Conservation (phyloP, 805 yeast genomes). For the Candida argentea region DNA sequence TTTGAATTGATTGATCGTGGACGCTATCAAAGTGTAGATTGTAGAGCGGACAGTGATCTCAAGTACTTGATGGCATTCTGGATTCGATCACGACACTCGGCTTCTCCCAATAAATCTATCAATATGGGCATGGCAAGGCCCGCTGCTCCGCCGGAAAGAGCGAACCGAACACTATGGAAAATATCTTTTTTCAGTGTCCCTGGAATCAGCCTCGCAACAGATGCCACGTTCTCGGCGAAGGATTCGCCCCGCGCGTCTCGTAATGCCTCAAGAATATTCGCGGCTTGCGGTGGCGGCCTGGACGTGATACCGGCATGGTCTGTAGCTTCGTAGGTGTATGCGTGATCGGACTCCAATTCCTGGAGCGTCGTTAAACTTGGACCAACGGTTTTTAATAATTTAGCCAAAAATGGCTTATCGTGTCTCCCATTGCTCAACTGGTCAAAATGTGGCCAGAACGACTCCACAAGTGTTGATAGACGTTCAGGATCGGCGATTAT, state of each 20-base stretch:
- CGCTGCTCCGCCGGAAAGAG: constrained; percentile 58
- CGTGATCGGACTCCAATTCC: constrained; percentile 40
- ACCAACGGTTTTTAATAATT: constrained; percentile 35
- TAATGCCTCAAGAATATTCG: constrained; percentile 9
- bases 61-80: constrained; percentile 1
- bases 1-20: too few species aligned
- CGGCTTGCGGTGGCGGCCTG: constrained; percentile 7
- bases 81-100: constrained; percentile 21
- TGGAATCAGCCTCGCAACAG: constrained; percentile 2
- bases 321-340: constrained; percentile 38
- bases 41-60: not conserved
- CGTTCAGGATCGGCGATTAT: constrained; percentile 28
- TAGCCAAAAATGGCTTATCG: constrained; percentile 22
- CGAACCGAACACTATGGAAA: constrained; percentile 53
- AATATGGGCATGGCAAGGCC: constrained; percentile 60
- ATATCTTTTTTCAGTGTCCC: constrained; percentile 27
- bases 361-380: constrained; percentile 41
- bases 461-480: constrained; percentile 26
- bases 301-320: constrained; percentile 14
- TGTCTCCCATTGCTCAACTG: constrained; percentile 5
- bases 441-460: constrained; percentile 13
- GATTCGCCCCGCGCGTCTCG: constrained; percentile 6
- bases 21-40: not conserved
- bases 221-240: constrained; percentile 8
- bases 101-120: constrained; percentile 42